Percentiles rank a stretch among this genome's conserved stretches.
phyloP scores from a whole-genome alignment of 768 basidiomycete genomes.

The Suillus ampliporus region DNA sequence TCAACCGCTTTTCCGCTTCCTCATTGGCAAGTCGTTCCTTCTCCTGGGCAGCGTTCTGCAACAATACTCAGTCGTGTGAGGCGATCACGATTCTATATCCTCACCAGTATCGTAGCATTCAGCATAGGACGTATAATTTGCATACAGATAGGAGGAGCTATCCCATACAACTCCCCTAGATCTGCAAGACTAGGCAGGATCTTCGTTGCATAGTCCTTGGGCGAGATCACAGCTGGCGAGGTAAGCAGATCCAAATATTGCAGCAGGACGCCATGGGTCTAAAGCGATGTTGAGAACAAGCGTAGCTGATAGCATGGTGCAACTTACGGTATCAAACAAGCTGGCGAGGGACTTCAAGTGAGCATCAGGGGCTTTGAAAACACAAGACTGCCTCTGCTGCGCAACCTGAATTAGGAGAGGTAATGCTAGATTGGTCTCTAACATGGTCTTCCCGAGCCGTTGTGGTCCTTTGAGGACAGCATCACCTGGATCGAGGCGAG shows the following conservation, averaged over 20 bases:
- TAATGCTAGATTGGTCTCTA: constrained; percentile 78
- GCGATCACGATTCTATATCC: constrained; percentile 24
- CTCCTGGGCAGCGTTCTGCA: constrained; percentile 71
- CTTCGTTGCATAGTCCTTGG: constrained; percentile 75
- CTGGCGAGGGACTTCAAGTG: constrained; percentile 87
- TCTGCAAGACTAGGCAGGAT: constrained; percentile 78
- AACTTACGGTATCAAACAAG: constrained; percentile 86
- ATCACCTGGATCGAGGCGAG: constrained; percentile 70
- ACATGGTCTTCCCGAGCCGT: constrained; percentile 65
- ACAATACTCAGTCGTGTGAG: constrained; percentile 14
- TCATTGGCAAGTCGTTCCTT: constrained; percentile 72
- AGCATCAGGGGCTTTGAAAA: constrained; percentile 73
- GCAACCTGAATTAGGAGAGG: constrained; percentile 92
- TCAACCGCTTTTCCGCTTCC: constrained; percentile 81
- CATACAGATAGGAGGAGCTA: constrained; percentile 90
- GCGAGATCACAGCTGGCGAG: constrained; percentile 66
- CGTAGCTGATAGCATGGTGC: constrained; percentile 18
- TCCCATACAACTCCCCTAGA: constrained; percentile 76
- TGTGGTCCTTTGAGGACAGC: constrained; percentile 67
- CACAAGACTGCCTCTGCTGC: constrained; percentile 86
- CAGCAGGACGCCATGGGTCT: constrained; percentile 91
- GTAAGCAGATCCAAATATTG: constrained; percentile 92
- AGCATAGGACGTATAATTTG: constrained; percentile 89
- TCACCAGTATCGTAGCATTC: constrained; percentile 63
- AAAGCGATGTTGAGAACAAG: constrained; percentile 30